phyloP scores from a whole-genome alignment of 208 protist species.

The Trypanosoma theileri region DNA sequence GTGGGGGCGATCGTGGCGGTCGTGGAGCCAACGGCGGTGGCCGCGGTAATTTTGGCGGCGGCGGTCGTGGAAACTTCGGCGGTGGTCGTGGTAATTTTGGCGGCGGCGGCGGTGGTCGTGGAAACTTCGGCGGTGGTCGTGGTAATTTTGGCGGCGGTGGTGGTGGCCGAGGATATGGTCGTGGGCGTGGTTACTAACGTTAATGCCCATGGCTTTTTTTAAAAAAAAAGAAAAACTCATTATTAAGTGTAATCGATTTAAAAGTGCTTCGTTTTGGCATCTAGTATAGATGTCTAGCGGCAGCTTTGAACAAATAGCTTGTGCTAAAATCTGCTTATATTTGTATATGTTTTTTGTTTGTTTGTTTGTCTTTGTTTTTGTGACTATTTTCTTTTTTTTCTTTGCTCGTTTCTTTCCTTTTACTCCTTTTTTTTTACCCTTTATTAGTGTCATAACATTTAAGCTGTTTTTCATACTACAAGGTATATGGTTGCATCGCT shows the following conservation, averaged over 20 bases:
- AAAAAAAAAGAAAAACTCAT: background rate
- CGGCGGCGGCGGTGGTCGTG: constrained; percentile 44
- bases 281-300: too few species aligned
- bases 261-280: background rate
- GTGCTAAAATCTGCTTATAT: too few species aligned
- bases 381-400: background rate
- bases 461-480: background rate
- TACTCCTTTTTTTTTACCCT: constrained; percentile 9
- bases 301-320: too few species aligned
- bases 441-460: constrained; percentile 11
- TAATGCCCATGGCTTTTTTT: background rate
- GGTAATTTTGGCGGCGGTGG: constrained; percentile 41
- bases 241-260: constrained; percentile 5
- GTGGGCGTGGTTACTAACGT: constrained; percentile 52
- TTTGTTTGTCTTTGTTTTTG: background rate
- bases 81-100: constrained; percentile 50
- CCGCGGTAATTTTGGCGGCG: constrained; percentile 36
- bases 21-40: constrained; percentile 40
- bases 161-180: constrained; percentile 29
- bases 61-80: constrained; percentile 32
- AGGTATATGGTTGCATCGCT: constrained; percentile 7
- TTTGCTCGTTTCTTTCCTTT: background rate
- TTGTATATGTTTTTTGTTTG: constrained; percentile 27
- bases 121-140: constrained; percentile 33
- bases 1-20: constrained; percentile 31